Evolutionary conservation across 1,139 yeast species (phyloP), one percentile per base, ranked within the genome.

Genomic region (Hanseniaspora uvarum): DNA sequence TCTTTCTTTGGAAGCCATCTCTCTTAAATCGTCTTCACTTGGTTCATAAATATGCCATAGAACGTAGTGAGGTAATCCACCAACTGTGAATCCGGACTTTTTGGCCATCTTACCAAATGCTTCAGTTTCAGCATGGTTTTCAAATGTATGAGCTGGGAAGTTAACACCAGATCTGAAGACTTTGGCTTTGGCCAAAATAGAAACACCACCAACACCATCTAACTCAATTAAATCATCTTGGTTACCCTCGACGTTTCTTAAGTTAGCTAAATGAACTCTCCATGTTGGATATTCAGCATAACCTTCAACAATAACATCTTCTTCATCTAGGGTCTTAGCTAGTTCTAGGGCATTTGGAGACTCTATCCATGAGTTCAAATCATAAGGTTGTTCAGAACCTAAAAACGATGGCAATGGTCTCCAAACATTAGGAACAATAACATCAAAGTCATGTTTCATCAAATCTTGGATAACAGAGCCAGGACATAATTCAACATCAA

Each of bases 141-240:
- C 78, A 65, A 86, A 86, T 2, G 95, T 82, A 64, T 85, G 86
- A 2, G 95, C 94, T 10, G 95, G 94, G 73, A 86, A 86, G 65
- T 83, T 85, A 28, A 83, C 84, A 44, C 96, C 96, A 57, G 78
- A 78, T 60, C 94, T 75, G 66, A 86, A 86, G n/a, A 84, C 79
- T 59, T 77, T 78, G 0, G 95, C 95, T 64, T 80, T 81, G 4
- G 94, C 89, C 55, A 87, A 70, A 57, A 87, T 86, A 0, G 89
- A 83, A 40, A 87, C 96, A 41, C 95, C 95, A 19, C 95, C 95
- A 56, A 87, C 86, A 57, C 95, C 95, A 66, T 87, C 95, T 55
- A 87, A 69, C 57, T 82, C 86, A 39, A 86, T 70, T 24, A 83
- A 73, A 59, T 82, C 88, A 59, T 80, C 69, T 6, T 78, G 80